phyloP scores from a whole-genome alignment of 805 yeast genomes.

The Wickerhamiella hasegawae region DNA sequence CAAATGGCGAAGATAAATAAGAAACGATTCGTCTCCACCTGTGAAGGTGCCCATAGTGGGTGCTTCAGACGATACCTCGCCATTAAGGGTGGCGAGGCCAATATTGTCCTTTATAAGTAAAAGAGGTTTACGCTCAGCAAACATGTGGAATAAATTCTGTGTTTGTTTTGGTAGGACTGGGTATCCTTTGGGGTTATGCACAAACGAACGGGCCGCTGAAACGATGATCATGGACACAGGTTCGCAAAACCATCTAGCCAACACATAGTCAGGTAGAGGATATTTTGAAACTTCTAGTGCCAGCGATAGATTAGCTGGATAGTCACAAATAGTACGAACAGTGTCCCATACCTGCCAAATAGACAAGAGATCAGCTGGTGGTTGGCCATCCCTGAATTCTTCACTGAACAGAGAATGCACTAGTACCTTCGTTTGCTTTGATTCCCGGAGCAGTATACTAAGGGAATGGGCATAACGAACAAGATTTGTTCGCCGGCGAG shows the following conservation, averaged over 20 bases:
- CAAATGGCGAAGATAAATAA: conserved; percentile 30
- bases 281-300: conserved; percentile 59
- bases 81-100: not conserved
- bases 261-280: conserved; percentile 32
- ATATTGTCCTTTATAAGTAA: conserved; percentile 31
- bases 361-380: conserved; percentile 30
- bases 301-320: conserved; percentile 43
- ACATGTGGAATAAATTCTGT: conserved; percentile 33
- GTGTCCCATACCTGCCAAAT: conserved; percentile 70
- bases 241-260: conserved; percentile 52
- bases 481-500: conserved; percentile 37
- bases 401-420: conserved; percentile 21
- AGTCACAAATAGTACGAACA: conserved; percentile 38
- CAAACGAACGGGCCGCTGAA: conserved; percentile 35
- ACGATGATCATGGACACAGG: conserved; percentile 44
- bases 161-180: conserved; percentile 49
- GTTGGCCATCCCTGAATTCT: conserved; percentile 25
- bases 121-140: conserved; percentile 28
- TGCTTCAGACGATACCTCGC: conserved; percentile 3
- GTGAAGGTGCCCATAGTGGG: conserved; percentile 23
- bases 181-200: conserved; percentile 41
- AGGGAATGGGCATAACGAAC: conserved; percentile 33
- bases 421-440: conserved; percentile 18
- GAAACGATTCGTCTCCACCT: conserved; percentile 26
- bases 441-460: conserved; percentile 19